A percentile compares a stretch with the other conserved stretches of the same genome.
Evolutionary conservation across 163 green algal genomes (phyloP).

Genomic region (Coccomyxa subellipsoidea): DNA sequence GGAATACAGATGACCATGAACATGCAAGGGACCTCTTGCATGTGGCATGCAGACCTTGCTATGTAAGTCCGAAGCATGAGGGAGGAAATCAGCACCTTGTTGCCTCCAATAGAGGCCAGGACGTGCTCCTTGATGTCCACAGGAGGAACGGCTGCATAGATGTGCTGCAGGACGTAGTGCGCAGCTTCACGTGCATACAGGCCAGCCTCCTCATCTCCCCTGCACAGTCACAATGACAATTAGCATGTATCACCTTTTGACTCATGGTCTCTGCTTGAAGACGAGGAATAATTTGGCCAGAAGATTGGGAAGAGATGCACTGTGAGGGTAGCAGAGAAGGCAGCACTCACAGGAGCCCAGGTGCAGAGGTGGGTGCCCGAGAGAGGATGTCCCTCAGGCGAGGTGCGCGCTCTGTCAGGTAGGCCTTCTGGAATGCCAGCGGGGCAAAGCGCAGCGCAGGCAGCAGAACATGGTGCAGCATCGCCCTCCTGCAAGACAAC

Average conservation of each 20-base stretch:
- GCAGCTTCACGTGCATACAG: conserved; percentile 6
- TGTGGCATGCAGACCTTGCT: too few relatives aligned
- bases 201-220: background rate
- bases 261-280: too few relatives aligned
- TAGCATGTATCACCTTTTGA: too few relatives aligned
- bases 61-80: too few relatives aligned
- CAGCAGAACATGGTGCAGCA: conserved; percentile 23
- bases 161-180: conserved; percentile 15
- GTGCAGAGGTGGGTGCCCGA: background rate
- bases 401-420: background rate
- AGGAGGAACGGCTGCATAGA: conserved; percentile 7
- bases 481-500: conserved; percentile 6
- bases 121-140: conserved; percentile 17
- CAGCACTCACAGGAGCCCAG: background rate
- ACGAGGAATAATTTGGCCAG: too few relatives aligned
- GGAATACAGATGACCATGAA: too few relatives aligned
- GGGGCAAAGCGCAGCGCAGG: conserved; percentile 15
- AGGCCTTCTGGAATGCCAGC: background rate
- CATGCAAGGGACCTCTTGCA: too few relatives aligned
- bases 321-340: background rate
- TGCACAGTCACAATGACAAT: too few relatives aligned
- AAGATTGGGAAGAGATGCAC: background rate
- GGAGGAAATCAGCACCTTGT: conserved; percentile 6
- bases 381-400: background rate
- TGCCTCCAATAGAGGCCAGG: conserved; percentile 13